A percentile compares a stretch with the other conserved stretches of the same genome.
Evolutionary conservation across 2,329 filamentous ascomycete genomes (phyloP).

Genomic region (Epichloe sylvatica): DNA sequence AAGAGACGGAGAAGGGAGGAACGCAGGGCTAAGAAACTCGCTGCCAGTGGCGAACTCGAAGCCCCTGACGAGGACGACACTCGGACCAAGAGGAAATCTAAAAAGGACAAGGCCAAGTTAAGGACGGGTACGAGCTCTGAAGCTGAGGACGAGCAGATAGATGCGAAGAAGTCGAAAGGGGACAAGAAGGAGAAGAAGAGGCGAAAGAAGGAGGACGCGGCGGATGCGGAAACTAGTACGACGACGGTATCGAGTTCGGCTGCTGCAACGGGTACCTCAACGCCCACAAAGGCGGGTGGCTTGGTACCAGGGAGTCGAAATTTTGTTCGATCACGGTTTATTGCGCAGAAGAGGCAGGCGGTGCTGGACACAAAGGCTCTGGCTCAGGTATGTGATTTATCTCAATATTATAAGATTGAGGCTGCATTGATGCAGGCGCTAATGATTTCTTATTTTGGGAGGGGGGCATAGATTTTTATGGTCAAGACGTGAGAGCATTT

Average conservation of each 20-base stretch:
- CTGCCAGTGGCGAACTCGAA: slow-evolving; percentile 7
- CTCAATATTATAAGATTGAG: too few species aligned
- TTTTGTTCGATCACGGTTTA: slow-evolving; percentile 65
- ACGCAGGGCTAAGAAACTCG: slow-evolving; percentile 18
- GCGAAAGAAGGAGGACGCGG: slow-evolving; percentile 29
- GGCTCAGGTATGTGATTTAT: slow-evolving; percentile 53
- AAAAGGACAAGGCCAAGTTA: slow-evolving; percentile 15
- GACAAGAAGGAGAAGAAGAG: slow-evolving; percentile 35
- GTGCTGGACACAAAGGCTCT: slow-evolving; percentile 68
- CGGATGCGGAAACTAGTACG: slow-evolving; percentile 11
- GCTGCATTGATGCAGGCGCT: background rate
- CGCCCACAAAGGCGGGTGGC: slow-evolving; percentile 27
- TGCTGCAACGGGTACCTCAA: slow-evolving; percentile 22
- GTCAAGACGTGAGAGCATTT: slow-evolving; percentile 32
- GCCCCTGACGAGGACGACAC: slow-evolving; percentile 18
- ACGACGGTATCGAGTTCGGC: slow-evolving; percentile 13
- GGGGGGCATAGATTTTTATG: slow-evolving; percentile 48
- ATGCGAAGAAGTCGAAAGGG: slow-evolving; percentile 24
- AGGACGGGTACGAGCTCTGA: slow-evolving; percentile 10
- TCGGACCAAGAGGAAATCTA: slow-evolving; percentile 25
- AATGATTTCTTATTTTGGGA: background rate
- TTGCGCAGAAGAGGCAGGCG: slow-evolving; percentile 76
- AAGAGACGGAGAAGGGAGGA: slow-evolving; percentile 25
- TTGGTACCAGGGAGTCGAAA: slow-evolving; percentile 47
- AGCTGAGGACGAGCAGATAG: slow-evolving; percentile 11